Conservation (phyloP, 257 asterid genomes). For the Penstemon barbatus region DNA sequence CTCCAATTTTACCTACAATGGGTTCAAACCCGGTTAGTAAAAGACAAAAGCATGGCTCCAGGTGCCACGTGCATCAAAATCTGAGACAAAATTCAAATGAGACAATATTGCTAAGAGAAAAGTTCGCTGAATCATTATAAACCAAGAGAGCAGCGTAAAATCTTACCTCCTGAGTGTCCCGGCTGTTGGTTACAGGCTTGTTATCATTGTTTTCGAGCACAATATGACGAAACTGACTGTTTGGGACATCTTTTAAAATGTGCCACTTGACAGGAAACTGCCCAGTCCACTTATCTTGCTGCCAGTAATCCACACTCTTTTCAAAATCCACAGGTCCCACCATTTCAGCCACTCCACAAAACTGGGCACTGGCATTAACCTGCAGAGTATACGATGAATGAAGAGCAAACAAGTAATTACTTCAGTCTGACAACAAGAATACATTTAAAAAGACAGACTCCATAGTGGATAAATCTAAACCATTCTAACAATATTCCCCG, state of each 20-base stretch:
- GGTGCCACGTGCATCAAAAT: neutral
- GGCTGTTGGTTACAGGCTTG: constrained; percentile 49
- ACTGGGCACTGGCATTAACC: constrained; percentile 52
- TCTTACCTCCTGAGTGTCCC: constrained; percentile 55
- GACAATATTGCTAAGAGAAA: neutral
- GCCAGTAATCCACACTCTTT: constrained; percentile 51
- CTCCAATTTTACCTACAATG: constrained; percentile 26
- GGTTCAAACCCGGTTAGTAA: neutral
- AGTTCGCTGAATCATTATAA: neutral
- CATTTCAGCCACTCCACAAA: constrained; percentile 57
- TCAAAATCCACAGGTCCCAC: constrained; percentile 51
- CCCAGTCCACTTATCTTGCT: constrained; percentile 55
- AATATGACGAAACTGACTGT: constrained; percentile 42
- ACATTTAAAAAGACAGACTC: too few relatives aligned
- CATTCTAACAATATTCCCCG: neutral
- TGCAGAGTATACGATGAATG: constrained; percentile 4
- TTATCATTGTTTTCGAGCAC: constrained; percentile 46
- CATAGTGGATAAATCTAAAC: neutral
- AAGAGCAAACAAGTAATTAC: neutral
- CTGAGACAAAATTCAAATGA: neutral
- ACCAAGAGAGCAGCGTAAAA: neutral
- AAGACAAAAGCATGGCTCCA: neutral
- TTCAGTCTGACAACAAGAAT: neutral
- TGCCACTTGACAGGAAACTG: constrained; percentile 54
- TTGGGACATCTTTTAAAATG: constrained; percentile 53